These are phyloP conservation scores for Flaveria brownii DNA, from an alignment of 129 eudicot species.

Conservation along the genomic window DNA sequence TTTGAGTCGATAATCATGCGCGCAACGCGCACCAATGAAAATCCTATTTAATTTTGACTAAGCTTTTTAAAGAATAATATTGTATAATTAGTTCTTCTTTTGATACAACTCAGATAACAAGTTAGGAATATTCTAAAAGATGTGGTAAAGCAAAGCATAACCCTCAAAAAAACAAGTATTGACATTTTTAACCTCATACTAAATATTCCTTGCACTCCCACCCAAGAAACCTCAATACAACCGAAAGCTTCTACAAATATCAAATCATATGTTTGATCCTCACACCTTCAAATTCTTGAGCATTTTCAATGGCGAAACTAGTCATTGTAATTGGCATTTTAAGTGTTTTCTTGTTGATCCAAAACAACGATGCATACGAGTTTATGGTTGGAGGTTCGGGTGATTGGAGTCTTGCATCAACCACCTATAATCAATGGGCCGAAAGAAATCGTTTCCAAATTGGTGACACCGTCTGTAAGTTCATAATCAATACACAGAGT, in stretches of 20 bases:
- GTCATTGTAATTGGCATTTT: conserved; percentile 30
- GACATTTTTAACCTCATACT: conserved; percentile 27
- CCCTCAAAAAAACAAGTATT: conserved; percentile 28
- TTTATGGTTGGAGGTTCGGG: conserved; percentile 79
- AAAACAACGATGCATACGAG: conserved; percentile 44
- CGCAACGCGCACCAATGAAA: no score
- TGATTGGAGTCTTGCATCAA: conserved; percentile 60
- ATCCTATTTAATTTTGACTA: neutral
- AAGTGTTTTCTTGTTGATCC: conserved; percentile 52
- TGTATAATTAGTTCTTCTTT: neutral
- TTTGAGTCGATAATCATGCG: no score
- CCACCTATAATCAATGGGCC: conserved; percentile 69
- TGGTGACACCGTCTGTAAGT: conserved; percentile 64
- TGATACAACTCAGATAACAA: conserved; percentile 44
- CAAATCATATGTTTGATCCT: conserved; percentile 25
- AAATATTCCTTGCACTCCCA: conserved; percentile 61
- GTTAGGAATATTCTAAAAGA: conserved; percentile 50
- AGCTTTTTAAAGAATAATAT: neutral
- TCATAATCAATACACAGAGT: no score
- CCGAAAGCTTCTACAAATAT: conserved; percentile 67
- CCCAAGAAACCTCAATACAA: conserved; percentile 52
- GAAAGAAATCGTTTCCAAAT: conserved; percentile 60
- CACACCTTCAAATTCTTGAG: conserved; percentile 8
- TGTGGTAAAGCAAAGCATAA: conserved; percentile 70
- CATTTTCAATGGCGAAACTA: conserved; percentile 45